Conservation (phyloP, 2,329 filamentous ascomycete species). For the Thelonectria blattea region DNA sequence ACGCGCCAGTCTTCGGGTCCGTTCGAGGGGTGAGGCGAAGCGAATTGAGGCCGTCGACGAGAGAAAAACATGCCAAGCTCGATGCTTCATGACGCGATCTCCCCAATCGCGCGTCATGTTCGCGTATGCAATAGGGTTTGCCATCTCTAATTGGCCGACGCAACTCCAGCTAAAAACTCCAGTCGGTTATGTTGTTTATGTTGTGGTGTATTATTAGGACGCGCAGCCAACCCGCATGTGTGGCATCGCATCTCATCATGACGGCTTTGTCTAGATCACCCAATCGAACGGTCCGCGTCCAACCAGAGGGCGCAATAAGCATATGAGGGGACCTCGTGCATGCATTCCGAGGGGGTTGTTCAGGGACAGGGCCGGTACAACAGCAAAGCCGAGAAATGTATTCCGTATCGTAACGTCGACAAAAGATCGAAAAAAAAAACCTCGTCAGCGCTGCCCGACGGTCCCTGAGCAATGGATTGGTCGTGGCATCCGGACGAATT, state of each 20-base stretch:
- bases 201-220: constrained; percentile 4
- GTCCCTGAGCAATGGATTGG: constrained; percentile 23
- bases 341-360: constrained; percentile 4
- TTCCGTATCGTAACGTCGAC: too few relatives aligned
- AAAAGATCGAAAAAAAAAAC: not conserved
- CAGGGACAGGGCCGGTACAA: constrained; percentile 13
- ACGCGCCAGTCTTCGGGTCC: constrained; percentile 1
- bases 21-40: constrained; percentile 5
- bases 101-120: constrained; percentile 30
- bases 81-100: constrained; percentile 16
- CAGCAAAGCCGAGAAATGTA: too few relatives aligned
- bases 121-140: constrained; percentile 22
- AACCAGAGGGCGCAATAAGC: constrained; percentile 27
- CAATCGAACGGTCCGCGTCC: constrained; percentile 26
- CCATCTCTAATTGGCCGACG: constrained; percentile 27
- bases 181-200: constrained; percentile 18
- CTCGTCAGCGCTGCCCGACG: constrained; percentile 12
- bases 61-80: constrained; percentile 27
- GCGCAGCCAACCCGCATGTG: constrained; percentile 31
- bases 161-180: constrained; percentile 24
- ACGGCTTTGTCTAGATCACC: constrained; percentile 24
- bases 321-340: constrained; percentile 5
- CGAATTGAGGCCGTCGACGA: not conserved
- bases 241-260: constrained; percentile 28
- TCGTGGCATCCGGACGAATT: constrained; percentile 20